Evolutionary conservation across 2,329 filamentous ascomycete species (phyloP), one percentile per base, ranked within the genome.

Genomic region (Juglanconis sp.): DNA sequence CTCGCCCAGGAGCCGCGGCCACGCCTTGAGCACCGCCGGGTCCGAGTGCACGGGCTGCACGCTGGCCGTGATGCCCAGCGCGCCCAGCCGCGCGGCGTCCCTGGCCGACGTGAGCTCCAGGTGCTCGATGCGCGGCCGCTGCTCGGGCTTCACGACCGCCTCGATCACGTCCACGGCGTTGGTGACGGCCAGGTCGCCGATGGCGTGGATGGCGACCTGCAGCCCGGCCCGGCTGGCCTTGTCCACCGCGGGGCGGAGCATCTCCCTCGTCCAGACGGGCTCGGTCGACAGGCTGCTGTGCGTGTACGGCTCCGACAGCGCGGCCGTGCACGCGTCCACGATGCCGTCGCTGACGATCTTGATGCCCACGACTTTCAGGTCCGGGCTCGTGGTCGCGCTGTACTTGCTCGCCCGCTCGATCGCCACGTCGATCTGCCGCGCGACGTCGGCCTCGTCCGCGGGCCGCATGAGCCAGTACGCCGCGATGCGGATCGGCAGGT

Each of bases 311-410:
- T 87, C 79, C 1, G 76, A 75, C 2, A 89, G 71, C 0, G 81
- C 83, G 0, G 86, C 86, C 1, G 86, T 88, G 70, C 86, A 89
- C 0, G 82, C 83, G 64, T 89, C 86, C 42, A 89, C 77, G 40
- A 87, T 83, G 10, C 86, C 86, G 61, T 89, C 86, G 65, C 82
- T 83, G 44, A 89, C 86, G 30, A 88, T 70, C 68, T 89, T 89
- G 70, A 88, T 80, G 4, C 86, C 86, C 0, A 84, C 80, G 8
- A 89, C 70, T 17, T 81, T 80, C 58, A 76, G 76, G 63, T 81
- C 76, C 1, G 79, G 79, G 52, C 72, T 77, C 5, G 74, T 78
- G 2, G 70, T 60, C 11, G 67, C 69, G 67, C 79, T 81, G 70
- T 77, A 81, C 58, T 76, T 66, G n/a, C 64, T 66, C 35, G 72